Evolutionary conservation across 257 asterid genomes (phyloP), one percentile per base, ranked within the genome.

Genomic region (Ilex aquifolium): DNA sequence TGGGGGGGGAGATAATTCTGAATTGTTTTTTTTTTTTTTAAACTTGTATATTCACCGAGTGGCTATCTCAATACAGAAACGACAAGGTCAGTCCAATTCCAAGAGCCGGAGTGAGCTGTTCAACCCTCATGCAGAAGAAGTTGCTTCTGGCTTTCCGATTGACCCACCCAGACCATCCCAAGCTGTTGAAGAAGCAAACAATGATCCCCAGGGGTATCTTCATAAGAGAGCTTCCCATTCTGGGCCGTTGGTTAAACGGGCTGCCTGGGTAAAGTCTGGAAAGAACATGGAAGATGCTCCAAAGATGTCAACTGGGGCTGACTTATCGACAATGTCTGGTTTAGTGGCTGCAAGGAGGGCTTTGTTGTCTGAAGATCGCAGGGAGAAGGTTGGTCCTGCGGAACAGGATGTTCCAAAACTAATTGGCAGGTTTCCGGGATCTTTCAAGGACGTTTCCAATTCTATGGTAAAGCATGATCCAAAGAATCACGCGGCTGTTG

Each of bases 91-190:
- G 63, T 66, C 94, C 55, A 90, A 77, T 81, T 70, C 90, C 59
- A 89, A 85, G 82, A 89, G 99, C 84, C 81, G 99, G 80, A 93
- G 97, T 70, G 99, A 93, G 80, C 83, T 89, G 85, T 93, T 89
- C 83, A 87, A 61, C 72, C 79, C 97, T 69, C 93, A 88, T 63
- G 91, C 77, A 0, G 99, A 89, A 72, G 95, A 92, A 66, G 88
- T 72, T 63, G 95, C 97, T 51, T 87, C 97, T 14, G 97, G 97
- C 72, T 89, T 92, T 67, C 99, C 97, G 8, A 90, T 93, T 56
- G 96, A 93, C 63, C 99, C 97, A 13, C 99, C 95, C 12, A 75
- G 94, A 68, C 90, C 89, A 55, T 77, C 95, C 46, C 89, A 87
- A 63, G 80, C 76, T 36, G 65, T 80, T 61, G 97, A 82, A 71